These are phyloP conservation scores for Aeschynomene evenia DNA, from an alignment of 306 rosid genomes.

Conservation along the genomic window DNA sequence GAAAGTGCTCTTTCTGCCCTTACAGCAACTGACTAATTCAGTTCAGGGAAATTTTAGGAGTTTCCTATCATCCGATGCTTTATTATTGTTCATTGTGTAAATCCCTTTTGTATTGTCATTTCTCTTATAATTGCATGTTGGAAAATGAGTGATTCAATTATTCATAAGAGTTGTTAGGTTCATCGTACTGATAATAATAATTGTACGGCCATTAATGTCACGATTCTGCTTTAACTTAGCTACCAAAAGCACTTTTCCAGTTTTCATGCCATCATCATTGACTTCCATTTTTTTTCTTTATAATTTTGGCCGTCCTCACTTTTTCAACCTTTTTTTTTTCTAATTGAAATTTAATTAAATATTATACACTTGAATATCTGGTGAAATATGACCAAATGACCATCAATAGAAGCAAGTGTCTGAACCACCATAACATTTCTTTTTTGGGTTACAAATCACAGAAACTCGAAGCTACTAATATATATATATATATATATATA, in stretches of 20 bases:
- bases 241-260: background rate
- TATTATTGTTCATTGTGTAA: background rate
- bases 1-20: background rate
- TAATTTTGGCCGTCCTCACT: too few relatives aligned
- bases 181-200: background rate
- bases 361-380: background rate
- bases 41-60: background rate
- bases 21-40: background rate
- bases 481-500: too few relatives aligned
- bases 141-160: conserved; percentile 8
- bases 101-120: background rate
- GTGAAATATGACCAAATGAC: background rate
- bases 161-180: background rate
- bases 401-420: background rate
- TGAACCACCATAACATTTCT: background rate
- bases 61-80: background rate
- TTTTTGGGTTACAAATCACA: background rate
- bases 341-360: background rate
- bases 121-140: background rate
- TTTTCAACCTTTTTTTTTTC: too few relatives aligned
- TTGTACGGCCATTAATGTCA: too few relatives aligned
- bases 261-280: background rate
- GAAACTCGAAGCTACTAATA: background rate
- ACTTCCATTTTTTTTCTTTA: too few relatives aligned
- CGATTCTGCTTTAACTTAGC: background rate